These are phyloP conservation scores for Iberis pinnata DNA, from an alignment of 345 rosid genomes.

Conservation along the genomic window DNA sequence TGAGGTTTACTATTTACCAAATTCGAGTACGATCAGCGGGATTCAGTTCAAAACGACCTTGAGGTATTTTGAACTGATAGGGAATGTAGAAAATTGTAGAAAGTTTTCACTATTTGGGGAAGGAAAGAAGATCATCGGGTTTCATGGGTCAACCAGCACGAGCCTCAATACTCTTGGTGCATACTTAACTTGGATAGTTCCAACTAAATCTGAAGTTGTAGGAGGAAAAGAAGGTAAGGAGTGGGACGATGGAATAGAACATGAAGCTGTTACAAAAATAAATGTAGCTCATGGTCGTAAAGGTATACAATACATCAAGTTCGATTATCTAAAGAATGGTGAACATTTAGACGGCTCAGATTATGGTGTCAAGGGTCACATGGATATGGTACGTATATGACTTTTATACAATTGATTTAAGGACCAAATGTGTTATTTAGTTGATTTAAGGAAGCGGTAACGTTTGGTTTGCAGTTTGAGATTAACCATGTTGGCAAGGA, in stretches of 20 bases:
- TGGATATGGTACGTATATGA: neutral
- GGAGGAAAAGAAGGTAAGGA: neutral
- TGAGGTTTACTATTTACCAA: neutral
- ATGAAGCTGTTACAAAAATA: slow-evolving; percentile 5
- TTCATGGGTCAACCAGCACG: too few relatives aligned
- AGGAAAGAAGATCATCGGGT: slow-evolving; percentile 8
- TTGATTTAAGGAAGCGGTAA: too few relatives aligned
- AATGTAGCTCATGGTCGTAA: neutral
- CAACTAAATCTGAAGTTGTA: neutral
- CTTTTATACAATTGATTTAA: too few relatives aligned
- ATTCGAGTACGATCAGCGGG: neutral
- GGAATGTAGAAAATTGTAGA: neutral
- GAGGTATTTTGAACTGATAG: neutral
- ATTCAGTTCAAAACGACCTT: neutral
- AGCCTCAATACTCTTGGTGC: neutral
- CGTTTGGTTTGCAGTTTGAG: neutral
- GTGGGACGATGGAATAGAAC: slow-evolving; percentile 13
- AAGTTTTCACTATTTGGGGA: neutral
- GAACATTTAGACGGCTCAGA: neutral
- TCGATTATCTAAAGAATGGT: slow-evolving; percentile 10
- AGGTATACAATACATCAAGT: slow-evolving; percentile 8
- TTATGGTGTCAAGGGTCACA: neutral
- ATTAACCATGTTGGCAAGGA: neutral
- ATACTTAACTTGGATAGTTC: neutral
- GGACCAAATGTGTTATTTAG: too few relatives aligned